These are phyloP conservation scores for Penicillium corylophilum DNA, from an alignment of 2,329 filamentous ascomycete species.

Conservation along the genomic window DNA sequence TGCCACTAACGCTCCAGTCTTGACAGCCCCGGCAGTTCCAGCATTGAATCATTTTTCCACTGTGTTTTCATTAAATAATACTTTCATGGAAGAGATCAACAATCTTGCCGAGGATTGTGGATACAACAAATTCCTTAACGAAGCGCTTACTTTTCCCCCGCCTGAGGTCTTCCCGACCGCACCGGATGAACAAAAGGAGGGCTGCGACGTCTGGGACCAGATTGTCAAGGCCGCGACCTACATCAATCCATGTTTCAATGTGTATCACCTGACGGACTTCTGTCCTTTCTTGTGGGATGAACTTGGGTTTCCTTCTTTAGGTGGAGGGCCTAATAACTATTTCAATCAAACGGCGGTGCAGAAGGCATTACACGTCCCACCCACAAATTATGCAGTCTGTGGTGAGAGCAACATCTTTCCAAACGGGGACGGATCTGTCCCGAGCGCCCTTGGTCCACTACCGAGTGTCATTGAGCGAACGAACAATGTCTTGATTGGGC, in stretches of 20 bases:
- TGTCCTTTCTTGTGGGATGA: slow-evolving; percentile 69
- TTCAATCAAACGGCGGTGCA: slow-evolving; percentile 71
- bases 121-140: slow-evolving; percentile 43
- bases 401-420: slow-evolving; percentile 41
- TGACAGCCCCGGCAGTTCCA: slow-evolving; percentile 37
- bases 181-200: slow-evolving; percentile 40
- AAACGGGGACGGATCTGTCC: slow-evolving; percentile 49
- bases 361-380: slow-evolving; percentile 60
- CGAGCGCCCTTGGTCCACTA: slow-evolving; percentile 45
- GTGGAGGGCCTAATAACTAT: slow-evolving; percentile 61
- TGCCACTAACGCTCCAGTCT: background rate
- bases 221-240: slow-evolving; percentile 54
- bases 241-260: slow-evolving; percentile 75
- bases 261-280: slow-evolving; percentile 69
- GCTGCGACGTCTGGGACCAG: slow-evolving; percentile 59
- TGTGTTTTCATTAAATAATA: slow-evolving; percentile 45
- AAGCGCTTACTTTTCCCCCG: slow-evolving; percentile 65
- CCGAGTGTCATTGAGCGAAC: slow-evolving; percentile 72
- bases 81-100: slow-evolving; percentile 41
- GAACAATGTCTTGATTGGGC: slow-evolving; percentile 70
- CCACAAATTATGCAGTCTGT: slow-evolving; percentile 44
- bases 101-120: slow-evolving; percentile 44
- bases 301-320: slow-evolving; percentile 67
- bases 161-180: slow-evolving; percentile 57
- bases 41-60: slow-evolving; percentile 43